Base-by-base conservation (phyloP, 306 rosid genomes). In the apple (Malus domestica) region DNA sequence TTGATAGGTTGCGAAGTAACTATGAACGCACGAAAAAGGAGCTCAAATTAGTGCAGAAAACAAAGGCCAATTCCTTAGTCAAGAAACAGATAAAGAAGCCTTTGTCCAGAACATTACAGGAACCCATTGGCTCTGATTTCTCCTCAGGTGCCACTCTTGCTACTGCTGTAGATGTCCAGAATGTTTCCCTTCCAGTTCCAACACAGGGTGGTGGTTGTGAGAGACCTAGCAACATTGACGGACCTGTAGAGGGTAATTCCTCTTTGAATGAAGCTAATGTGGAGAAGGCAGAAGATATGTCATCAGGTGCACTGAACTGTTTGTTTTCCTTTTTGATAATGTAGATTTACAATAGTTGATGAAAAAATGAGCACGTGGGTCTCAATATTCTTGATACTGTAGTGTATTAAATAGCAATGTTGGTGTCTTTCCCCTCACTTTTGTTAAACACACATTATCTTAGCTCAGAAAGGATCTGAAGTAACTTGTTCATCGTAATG, bases 71-170 rank as follows among this genome's bases (percentile, higher is more conserved):
- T 85, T 83, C 90, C 58, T 81, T 84, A 78, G 82, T 86, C 59
- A 96, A 90, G 88, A 96, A 88, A 86, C 90, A 70, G 12, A 81
- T 81, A 74, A 96, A 84, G 86, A 92, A 85, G 85, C 89, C 93
- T n/a, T 67, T 87, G 35, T 79, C 85, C 76, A 87, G 81, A 75
- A 76, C 88, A 32, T 79, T 90, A 52, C 98, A 90, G 90, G 99
- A 96, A 79, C 90, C 96, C 63, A 80, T 90, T 70, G 99, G 93
- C 69, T 96, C 97, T 75, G 98, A 92, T 86, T 92, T 92, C 80
- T 89, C 92, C 70, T 86, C 99, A 1, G 99, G 98, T 59, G 98
- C 97, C 65, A 92, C 99, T 62, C 93, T 89, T 82, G 97, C 98
- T 57, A 86, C 90, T 13, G 60, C 80, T 18, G 93, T 83, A 58